phyloP scores from a whole-genome alignment of 805 yeast genomes.

The Candida coquimbonensis region DNA sequence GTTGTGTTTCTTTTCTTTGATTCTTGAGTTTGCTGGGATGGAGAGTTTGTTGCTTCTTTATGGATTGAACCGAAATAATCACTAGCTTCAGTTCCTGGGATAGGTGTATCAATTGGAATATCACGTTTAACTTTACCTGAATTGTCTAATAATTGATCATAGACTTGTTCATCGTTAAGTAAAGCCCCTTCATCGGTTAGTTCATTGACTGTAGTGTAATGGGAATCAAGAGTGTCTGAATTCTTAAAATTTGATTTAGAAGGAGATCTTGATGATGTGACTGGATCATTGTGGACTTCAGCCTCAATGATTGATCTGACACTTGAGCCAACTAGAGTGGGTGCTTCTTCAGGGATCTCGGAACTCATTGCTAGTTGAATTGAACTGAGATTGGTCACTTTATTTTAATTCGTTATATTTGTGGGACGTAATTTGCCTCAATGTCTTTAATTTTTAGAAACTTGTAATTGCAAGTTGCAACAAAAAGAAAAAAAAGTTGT shows the following conservation, averaged over 20 bases:
- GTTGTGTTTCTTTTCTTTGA: not conserved
- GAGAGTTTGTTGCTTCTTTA: too few species aligned
- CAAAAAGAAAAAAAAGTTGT: not conserved
- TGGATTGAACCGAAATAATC: not conserved
- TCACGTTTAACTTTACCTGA: constrained; percentile 41
- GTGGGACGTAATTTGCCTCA: not conserved
- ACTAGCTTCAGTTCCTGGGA: constrained; percentile 1
- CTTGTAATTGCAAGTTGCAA: too few species aligned
- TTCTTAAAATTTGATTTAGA: constrained; percentile 6
- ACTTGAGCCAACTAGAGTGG: constrained; percentile 20
- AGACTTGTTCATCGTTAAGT: constrained; percentile 47
- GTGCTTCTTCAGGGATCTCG: constrained; percentile 2
- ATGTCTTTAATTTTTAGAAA: not conserved
- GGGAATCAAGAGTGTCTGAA: constrained; percentile 5
- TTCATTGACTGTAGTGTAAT: constrained; percentile 27
- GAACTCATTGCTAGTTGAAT: not conserved
- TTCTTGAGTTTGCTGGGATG: not conserved
- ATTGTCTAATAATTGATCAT: constrained; percentile 45
- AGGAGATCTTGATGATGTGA: constrained; percentile 11
- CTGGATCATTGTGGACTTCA: constrained; percentile 3
- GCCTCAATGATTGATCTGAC: constrained; percentile 17
- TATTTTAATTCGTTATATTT: not conserved
- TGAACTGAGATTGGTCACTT: not conserved
- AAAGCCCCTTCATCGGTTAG: constrained; percentile 43
- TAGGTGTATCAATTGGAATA: constrained; percentile 10